Evolutionary conservation across 2,329 filamentous ascomycete genomes (phyloP), one percentile per base, ranked within the genome.

Genomic region (Cercospora sp.): DNA sequence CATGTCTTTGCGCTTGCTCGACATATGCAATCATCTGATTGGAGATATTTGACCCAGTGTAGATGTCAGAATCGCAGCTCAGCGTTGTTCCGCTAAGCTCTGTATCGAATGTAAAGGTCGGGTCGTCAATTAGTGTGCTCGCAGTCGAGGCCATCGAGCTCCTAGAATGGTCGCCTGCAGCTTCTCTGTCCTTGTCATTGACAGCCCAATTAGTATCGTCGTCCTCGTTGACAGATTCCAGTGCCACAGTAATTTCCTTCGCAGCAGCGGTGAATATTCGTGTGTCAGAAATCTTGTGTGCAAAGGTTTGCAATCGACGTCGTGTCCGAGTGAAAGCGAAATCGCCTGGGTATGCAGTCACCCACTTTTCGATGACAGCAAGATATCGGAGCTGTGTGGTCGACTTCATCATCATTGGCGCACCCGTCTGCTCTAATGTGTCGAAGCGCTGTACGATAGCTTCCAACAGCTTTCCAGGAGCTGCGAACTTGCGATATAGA

Each of bases 121-220:
- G 76, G 58, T 79, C 77, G 42, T 79, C 78, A 23, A 78, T 72
- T 33, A 79, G 68, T 18, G 74, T 76, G 68, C 76, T 79, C 2
- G 76, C 74, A 18, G 74, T 74, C 5, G 75, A 77, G 3, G 73
- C 75, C 42, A 74, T 69, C 13, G 75, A 76, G 26, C 82, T 55
- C 76, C 76, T 63, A 76, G 78, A 48, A 81, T 80, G 33, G 77
- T 76, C 65, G 79, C 79, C 64, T 6, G 68, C 70, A 5, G 67
- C 66, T 55, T 84, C 82, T 18, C 83, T 80, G 72, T 88, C 83
- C 23, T 88, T 87, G 75, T 98, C 94, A 58, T 88, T 88, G 75
- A 89, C 91, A n/a, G 91, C 93, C 95, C 95, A 99, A 12, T 91
- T 89, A 0, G 91, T 91, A 77, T 99, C 94, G 75, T 98, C 95